Conservation (phyloP, 83 land plant genomes). For the Picea mariana region DNA sequence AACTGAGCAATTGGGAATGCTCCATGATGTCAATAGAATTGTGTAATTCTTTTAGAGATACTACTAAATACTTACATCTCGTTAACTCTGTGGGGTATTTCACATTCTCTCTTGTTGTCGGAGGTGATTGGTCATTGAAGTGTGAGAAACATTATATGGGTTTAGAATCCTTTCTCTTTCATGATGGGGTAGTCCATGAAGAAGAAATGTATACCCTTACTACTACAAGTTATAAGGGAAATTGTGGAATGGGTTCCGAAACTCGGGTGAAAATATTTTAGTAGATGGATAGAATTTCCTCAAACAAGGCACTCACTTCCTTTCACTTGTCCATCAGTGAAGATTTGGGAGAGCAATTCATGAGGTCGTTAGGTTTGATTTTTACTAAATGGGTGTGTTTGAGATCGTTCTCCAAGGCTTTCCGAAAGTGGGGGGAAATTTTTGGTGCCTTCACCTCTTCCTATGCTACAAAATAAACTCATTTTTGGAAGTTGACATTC, state of each 20-base stretch:
- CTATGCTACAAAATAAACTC: constrained; percentile 31
- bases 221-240: constrained; percentile 46
- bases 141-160: constrained; percentile 33
- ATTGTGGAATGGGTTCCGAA: constrained; percentile 16
- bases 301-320: constrained; percentile 21
- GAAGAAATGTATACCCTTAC: constrained; percentile 29
- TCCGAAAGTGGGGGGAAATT: too few relatives aligned
- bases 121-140: constrained; percentile 18
- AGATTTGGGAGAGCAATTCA: constrained; percentile 40
- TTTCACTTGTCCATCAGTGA: constrained; percentile 29
- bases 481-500: constrained; percentile 40
- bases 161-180: constrained; percentile 45
- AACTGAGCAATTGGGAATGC: not conserved
- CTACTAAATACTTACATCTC: not conserved
- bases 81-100: constrained; percentile 7
- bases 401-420: constrained; percentile 15
- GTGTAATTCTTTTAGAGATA: not conserved
- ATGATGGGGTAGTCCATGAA: constrained; percentile 7
- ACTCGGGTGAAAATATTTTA: too few relatives aligned
- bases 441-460: constrained; percentile 20
- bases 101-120: constrained; percentile 38
- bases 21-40: not conserved
- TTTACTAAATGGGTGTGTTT: constrained; percentile 45
- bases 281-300: constrained; percentile 8
- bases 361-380: constrained; percentile 51